These are phyloP conservation scores for Candida sp. DNA, from an alignment of 1,139 yeast genomes.

Conservation along the genomic window DNA sequence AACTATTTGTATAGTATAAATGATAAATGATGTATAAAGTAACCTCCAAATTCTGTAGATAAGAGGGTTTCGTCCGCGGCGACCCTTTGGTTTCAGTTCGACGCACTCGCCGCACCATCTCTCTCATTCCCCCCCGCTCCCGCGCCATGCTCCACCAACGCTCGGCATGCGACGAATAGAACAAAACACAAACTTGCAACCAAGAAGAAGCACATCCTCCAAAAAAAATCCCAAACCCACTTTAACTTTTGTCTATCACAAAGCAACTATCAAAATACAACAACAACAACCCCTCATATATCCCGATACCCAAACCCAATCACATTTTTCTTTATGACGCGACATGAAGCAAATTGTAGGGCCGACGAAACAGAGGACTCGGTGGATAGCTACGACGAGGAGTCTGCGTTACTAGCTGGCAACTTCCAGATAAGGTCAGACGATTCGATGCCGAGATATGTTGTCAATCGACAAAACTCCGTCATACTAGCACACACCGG, in stretches of 20 bases:
- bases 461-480: constrained; percentile 31
- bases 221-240: too few relatives aligned
- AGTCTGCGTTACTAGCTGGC: neutral
- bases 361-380: constrained; percentile 6
- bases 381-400: constrained; percentile 5
- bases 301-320: neutral
- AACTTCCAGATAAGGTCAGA: constrained; percentile 9
- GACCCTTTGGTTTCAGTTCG: neutral
- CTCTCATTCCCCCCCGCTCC: neutral
- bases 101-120: neutral
- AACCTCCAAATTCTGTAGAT: too few relatives aligned
- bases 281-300: neutral
- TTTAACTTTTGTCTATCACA: neutral
- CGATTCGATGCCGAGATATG: constrained; percentile 13
- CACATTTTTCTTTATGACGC: neutral
- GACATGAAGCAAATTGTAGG: neutral
- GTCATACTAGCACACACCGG: constrained; percentile 47
- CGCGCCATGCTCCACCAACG: neutral
- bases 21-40: neutral
- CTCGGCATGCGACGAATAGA: neutral
- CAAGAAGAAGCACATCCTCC: neutral
- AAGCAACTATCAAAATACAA: neutral
- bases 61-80: neutral
- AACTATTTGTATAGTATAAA: neutral
- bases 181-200: neutral